Evolutionary conservation across 495 filamentous ascomycete species (phyloP), one percentile per base, ranked within the genome.

Genomic region (Ramalina peruviana): DNA sequence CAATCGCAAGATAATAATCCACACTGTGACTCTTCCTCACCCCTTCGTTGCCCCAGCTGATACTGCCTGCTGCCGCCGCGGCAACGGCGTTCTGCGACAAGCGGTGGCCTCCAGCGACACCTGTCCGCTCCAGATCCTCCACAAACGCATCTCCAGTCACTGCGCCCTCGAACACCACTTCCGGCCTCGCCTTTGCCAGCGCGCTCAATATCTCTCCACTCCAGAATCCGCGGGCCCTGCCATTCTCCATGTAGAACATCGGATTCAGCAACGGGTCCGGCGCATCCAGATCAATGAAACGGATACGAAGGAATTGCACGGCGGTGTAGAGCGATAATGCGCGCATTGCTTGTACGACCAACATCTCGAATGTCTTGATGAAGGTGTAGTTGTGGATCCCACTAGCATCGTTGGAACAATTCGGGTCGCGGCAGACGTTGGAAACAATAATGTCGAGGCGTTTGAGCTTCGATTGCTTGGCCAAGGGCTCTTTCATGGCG

Each of bases 281-380:
- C 60, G 65, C 70, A 73, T 81, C 81, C 3, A 85, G 71, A 59
- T 86, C 82, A 21, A 86, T 76, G 58, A 81, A 85, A 46, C 81
- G 79, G 54, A 86, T 82, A 48, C 80, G 68, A 21, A 86, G 62
- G 57, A 73, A 72, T 21, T 75, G 60, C 13, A 86, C 63, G 6
- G 62, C 60, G 36, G 67, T 67, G 48, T 82, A 71, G 15, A 65
- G 60, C 10, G 71, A 66, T 13, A 85, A 62, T 20, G 75, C 67
- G 20, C 72, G 65, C n/a, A 84, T 72, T 11, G 73, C 79, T 10
- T 71, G 69, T 2, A 82, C 37, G 20, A 84, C 74, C 13, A 85
- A 67, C 40, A 70, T 65, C 60, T 85, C 80, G 54, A 86, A 86
- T 0, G 75, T 72, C 7, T 66, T 54, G 54, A 85, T 82, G 57